Conservation (phyloP, 371 early-diverging fungal genomes). For the Sporodiniella umbellata region DNA sequence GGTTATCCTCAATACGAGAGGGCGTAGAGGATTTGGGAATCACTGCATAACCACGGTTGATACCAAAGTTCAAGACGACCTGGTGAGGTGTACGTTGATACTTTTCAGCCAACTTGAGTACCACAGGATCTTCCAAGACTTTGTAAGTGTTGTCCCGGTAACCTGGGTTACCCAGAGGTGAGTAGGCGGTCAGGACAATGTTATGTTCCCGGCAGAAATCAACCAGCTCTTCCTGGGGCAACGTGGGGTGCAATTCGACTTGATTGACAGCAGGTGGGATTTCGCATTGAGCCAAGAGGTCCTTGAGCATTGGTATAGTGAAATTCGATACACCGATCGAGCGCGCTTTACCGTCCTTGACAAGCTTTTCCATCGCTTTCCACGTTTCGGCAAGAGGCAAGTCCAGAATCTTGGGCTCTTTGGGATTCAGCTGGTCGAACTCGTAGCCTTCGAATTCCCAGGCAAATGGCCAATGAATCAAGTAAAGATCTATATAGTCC, state of each 20-base stretch:
- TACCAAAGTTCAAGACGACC: slow-evolving; percentile 75
- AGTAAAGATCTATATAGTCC: slow-evolving; percentile 88
- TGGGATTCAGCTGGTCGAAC: slow-evolving; percentile 14
- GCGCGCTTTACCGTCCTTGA: slow-evolving; percentile 55
- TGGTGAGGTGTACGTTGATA: slow-evolving; percentile 69
- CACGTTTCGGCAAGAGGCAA: slow-evolving; percentile 64
- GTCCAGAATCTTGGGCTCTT: slow-evolving; percentile 30
- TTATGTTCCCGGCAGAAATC: slow-evolving; percentile 34
- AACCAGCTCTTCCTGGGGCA: slow-evolving; percentile 40
- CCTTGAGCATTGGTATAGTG: slow-evolving; percentile 63
- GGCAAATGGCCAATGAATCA: slow-evolving; percentile 61
- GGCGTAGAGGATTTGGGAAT: slow-evolving; percentile 59
- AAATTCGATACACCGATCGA: slow-evolving; percentile 70
- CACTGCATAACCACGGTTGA: slow-evolving; percentile 61
- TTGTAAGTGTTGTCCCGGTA: slow-evolving; percentile 10
- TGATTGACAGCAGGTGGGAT: slow-evolving; percentile 85
- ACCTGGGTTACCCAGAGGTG: slow-evolving; percentile 44
- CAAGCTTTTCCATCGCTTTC: slow-evolving; percentile 73
- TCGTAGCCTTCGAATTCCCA: slow-evolving; percentile 37
- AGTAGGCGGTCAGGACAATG: slow-evolving; percentile 41
- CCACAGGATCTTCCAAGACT: slow-evolving; percentile 24
- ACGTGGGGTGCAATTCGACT: slow-evolving; percentile 59
- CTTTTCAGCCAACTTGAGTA: slow-evolving; percentile 61
- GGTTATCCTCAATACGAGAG: slow-evolving; percentile 43
- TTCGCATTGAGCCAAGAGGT: slow-evolving; percentile 61